Evolutionary conservation across 2,329 filamentous ascomycete genomes (phyloP).

Genomic region (Aspergillus pseudonomiae): DNA sequence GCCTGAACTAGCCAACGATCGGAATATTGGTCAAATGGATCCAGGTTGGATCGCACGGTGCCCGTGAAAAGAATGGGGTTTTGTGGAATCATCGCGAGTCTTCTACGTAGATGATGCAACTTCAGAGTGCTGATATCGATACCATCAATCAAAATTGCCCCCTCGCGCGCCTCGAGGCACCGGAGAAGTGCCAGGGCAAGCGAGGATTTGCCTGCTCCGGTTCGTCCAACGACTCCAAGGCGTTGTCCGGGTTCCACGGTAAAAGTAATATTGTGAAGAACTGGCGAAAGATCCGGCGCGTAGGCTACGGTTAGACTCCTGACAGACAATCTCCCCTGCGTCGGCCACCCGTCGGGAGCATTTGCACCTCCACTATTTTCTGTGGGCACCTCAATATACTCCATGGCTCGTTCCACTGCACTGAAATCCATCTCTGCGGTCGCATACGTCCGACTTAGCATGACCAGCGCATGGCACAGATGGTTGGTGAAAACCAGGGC

Average conservation of each 20-base stretch:
- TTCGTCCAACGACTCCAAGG: constrained; percentile 28
- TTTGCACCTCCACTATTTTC: background rate
- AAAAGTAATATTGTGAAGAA: constrained; percentile 12
- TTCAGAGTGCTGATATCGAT: constrained; percentile 1
- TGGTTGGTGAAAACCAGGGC: constrained; percentile 1
- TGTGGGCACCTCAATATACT: background rate
- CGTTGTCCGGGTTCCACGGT: constrained; percentile 11
- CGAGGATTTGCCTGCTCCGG: constrained; percentile 32
- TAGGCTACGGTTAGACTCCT: constrained; percentile 2
- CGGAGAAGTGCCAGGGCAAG: constrained; percentile 29
- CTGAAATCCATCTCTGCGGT: constrained; percentile 1
- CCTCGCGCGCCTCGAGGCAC: constrained; percentile 16
- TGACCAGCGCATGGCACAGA: background rate
- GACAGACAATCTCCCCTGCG: background rate
- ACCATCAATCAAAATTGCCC: constrained; percentile 4
- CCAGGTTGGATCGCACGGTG: constrained; percentile 8
- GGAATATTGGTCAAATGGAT: constrained; percentile 4
- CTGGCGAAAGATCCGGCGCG: constrained; percentile 1
- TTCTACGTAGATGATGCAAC: background rate
- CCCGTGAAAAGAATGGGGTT: constrained; percentile 3
- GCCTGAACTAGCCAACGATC: background rate
- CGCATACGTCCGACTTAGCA: background rate
- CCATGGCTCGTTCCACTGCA: background rate
- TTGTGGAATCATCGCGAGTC: constrained; percentile 9
- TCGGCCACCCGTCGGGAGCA: background rate